Evolutionary conservation across 2,329 filamentous ascomycete genomes (phyloP), one percentile per base, ranked within the genome.

Genomic region (Corynespora cassiicola): DNA sequence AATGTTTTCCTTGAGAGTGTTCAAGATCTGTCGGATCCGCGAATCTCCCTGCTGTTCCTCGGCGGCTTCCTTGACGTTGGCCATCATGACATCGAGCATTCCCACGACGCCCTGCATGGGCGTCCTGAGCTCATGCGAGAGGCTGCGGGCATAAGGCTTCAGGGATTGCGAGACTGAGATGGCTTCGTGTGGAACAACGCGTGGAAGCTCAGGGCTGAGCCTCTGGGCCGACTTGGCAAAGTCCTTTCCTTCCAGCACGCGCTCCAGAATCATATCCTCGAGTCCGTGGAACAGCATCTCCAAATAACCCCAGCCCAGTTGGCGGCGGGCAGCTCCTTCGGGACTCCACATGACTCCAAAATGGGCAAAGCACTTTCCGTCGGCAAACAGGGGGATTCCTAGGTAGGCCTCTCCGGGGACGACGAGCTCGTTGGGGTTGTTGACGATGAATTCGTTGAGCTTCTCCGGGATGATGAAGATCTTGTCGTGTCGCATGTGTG

Each of bases 31-130:
- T 19, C 77, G 74, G 4, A 80, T 68, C 33, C 70, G 71, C 5
- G 75, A 58, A 42, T 80, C 76, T 7, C 69, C 65, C 43, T 80
- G 75, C 23, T 72, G 75, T 45, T 80, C 76, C 47, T 82, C 77
- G 6, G 83, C 76, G 12, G 82, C 81, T 58, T 88, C 85, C 41
- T 85, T 76, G 2, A 88, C 82, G 2, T 83, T 87, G 3, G 84
- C 82, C 66, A 87, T 83, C 83, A 88, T 88, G 44, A 88, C 82
- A 66, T 88, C 85, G 27, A 88, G 69, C 85, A 88, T 88, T 6
- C 85, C 85, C 10, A 88, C 84, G 6, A 88, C 83, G 26, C 85
- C 85, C 63, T 88, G 85, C 84, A 88, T 87, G 1, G 85, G 85
- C 3, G 85, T 88, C 45, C 85, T 75, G 30, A 88, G 65, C 58